Percentiles rank a stretch among this genome's conserved stretches.
phyloP scores from a whole-genome alignment of 306 rosid genomes.

The Cucurbita ficifolia region DNA sequence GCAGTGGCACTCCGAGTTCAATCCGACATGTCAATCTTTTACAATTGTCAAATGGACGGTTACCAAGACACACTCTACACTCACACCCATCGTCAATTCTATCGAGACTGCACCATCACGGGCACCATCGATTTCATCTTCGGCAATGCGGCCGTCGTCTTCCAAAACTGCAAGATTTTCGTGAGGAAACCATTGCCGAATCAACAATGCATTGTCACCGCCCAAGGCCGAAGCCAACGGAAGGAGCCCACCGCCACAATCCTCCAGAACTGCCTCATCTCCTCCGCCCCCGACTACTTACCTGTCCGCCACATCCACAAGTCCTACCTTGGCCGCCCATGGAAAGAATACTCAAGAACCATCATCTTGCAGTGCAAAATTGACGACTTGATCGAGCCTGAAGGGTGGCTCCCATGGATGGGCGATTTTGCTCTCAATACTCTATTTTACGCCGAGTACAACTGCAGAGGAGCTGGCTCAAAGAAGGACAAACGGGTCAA shows the following conservation, averaged over 20 bases:
- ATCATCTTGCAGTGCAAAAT: conserved; percentile 39
- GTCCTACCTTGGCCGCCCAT: conserved; percentile 53
- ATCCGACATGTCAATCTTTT: conserved; percentile 31
- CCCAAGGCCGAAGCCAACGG: conserved; percentile 33
- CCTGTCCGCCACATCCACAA: neutral
- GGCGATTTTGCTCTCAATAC: conserved; percentile 18
- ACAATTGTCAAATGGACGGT: conserved; percentile 36
- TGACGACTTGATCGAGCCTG: conserved; percentile 19
- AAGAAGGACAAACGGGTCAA: conserved; percentile 14
- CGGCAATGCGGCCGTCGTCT: conserved; percentile 24
- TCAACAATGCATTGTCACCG: conserved; percentile 41
- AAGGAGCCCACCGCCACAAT: conserved; percentile 19
- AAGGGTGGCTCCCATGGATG: conserved; percentile 48
- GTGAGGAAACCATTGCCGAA: conserved; percentile 23
- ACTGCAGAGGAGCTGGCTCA: conserved; percentile 38
- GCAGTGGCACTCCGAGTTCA: conserved; percentile 37
- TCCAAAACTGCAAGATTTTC: conserved; percentile 44
- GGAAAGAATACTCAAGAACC: conserved; percentile 42
- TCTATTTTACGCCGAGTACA: conserved; percentile 29
- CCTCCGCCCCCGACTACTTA: conserved; percentile 16
- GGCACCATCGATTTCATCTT: conserved; percentile 47
- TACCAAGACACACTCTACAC: conserved; percentile 44
- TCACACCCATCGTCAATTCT: conserved; percentile 43
- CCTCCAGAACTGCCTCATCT: conserved; percentile 42
- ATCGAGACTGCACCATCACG: conserved; percentile 30